These are phyloP conservation scores for Mortierella sp. DNA, from an alignment of 371 early-diverging fungal species.

Conservation along the genomic window DNA sequence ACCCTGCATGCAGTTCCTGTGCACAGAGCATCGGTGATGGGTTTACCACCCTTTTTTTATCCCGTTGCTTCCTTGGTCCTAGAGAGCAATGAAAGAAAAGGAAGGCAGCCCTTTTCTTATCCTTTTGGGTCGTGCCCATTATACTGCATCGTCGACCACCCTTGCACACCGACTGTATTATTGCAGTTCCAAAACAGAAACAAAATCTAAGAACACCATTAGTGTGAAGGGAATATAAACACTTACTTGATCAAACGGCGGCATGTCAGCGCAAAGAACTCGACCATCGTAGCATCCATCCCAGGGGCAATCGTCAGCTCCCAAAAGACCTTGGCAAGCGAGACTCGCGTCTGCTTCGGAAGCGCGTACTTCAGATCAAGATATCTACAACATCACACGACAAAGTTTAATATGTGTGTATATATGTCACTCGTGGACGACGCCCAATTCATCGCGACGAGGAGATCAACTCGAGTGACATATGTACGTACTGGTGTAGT, in stretches of 20 bases:
- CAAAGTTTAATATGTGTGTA: background rate
- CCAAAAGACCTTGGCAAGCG: conserved; percentile 70
- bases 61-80: background rate
- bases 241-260: conserved; percentile 72
- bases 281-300: conserved; percentile 73
- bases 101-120: too few relatives aligned
- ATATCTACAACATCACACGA: conserved; percentile 57
- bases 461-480: background rate
- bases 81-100: too few relatives aligned
- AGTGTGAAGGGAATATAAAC: too few relatives aligned
- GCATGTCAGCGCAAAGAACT: conserved; percentile 68
- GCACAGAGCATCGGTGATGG: background rate
- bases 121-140: too few relatives aligned
- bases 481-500: conserved; percentile 63
- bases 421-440: background rate
- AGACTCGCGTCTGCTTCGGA: conserved; percentile 70
- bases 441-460: background rate
- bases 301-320: conserved; percentile 70
- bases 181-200: too few relatives aligned
- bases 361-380: conserved; percentile 77
- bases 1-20: background rate
- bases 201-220: too few relatives aligned
- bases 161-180: too few relatives aligned
- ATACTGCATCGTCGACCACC: too few relatives aligned
- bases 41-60: background rate